Percentiles rank a stretch among this genome's conserved stretches.
These are phyloP conservation scores for Lentinula raphanica DNA, from an alignment of 768 basidiomycete genomes.

Conservation along the genomic window DNA sequence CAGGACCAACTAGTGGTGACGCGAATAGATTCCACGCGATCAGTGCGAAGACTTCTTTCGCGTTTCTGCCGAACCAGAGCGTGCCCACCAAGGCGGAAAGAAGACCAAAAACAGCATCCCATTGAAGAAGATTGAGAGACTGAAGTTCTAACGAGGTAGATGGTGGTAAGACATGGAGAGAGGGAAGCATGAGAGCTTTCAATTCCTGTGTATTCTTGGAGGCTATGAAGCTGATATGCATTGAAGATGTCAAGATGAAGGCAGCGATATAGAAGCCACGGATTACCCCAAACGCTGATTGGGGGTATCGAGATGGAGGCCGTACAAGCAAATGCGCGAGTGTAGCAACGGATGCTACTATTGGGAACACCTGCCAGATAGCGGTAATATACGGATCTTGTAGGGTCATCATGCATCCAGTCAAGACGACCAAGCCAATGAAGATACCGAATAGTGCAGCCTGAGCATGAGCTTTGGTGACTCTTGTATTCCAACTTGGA, in stretches of 20 bases:
- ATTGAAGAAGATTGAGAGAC: conserved; percentile 42
- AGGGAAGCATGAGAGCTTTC: conserved; percentile 33
- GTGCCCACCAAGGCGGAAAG: conserved; percentile 37
- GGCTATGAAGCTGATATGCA: conserved; percentile 37
- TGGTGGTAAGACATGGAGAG: conserved; percentile 21
- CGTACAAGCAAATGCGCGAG: conserved; percentile 35
- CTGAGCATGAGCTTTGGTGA: conserved; percentile 45
- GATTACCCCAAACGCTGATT: conserved; percentile 33
- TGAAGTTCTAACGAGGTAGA: conserved; percentile 21
- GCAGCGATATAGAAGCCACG: conserved; percentile 31
- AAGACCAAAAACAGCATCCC: conserved; percentile 41
- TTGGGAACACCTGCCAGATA: conserved; percentile 51
- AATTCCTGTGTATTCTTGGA: conserved; percentile 26
- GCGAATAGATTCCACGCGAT: conserved; percentile 39
- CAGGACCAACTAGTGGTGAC: conserved; percentile 40
- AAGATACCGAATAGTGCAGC: conserved; percentile 46
- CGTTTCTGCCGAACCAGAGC: conserved; percentile 41
- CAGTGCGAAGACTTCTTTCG: conserved; percentile 27
- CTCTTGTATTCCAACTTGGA: conserved; percentile 10
- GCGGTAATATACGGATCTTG: conserved; percentile 40
- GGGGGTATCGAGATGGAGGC: conserved; percentile 23
- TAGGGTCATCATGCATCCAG: conserved; percentile 37
- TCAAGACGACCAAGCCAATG: conserved; percentile 42
- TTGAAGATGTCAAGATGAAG: conserved; percentile 38
- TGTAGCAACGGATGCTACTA: conserved; percentile 39